A percentile compares a stretch with the other conserved stretches of the same genome.
Conservation (phyloP, 805 yeast genomes). For the Candida awuae region DNA sequence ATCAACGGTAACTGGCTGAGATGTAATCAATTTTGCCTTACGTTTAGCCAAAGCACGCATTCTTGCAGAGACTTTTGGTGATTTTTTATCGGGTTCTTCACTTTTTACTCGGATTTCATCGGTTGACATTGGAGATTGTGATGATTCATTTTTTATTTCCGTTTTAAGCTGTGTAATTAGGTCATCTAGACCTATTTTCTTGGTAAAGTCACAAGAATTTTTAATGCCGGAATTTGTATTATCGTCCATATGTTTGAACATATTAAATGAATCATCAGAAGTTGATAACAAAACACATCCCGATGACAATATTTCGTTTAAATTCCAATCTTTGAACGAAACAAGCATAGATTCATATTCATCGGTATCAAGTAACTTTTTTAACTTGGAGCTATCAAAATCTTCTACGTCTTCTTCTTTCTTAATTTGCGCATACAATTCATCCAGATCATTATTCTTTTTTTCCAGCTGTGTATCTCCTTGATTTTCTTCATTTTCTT, state of each 20-base stretch:
- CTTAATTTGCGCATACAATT: slow-evolving; percentile 14
- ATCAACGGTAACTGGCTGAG: slow-evolving; percentile 48
- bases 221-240: slow-evolving; percentile 11
- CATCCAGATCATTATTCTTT: slow-evolving; percentile 7
- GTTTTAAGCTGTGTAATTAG: slow-evolving; percentile 4
- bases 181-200: slow-evolving; percentile 25
- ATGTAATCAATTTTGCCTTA: slow-evolving; percentile 58
- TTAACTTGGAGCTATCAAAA: slow-evolving; percentile 19
- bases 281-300: slow-evolving; percentile 56
- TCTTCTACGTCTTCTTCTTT: slow-evolving; percentile 23
- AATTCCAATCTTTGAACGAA: slow-evolving; percentile 42
- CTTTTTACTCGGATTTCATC: slow-evolving; percentile 9
- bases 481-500: slow-evolving; percentile 5
- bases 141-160: slow-evolving; percentile 9
- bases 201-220: slow-evolving; percentile 25
- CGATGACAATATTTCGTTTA: slow-evolving; percentile 40
- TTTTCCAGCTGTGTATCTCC: slow-evolving; percentile 1
- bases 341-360: slow-evolving; percentile 41
- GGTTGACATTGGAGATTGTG: slow-evolving; percentile 3
- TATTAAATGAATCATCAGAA: slow-evolving; percentile 38
- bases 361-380: slow-evolving; percentile 29
- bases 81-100: slow-evolving; percentile 5
- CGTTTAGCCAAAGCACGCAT: slow-evolving; percentile 92
- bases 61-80: slow-evolving; percentile 51
- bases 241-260: slow-evolving; percentile 9